Evolutionary conservation across 2,329 filamentous ascomycete species (phyloP).

Genomic region (Fusarium sp.): DNA sequence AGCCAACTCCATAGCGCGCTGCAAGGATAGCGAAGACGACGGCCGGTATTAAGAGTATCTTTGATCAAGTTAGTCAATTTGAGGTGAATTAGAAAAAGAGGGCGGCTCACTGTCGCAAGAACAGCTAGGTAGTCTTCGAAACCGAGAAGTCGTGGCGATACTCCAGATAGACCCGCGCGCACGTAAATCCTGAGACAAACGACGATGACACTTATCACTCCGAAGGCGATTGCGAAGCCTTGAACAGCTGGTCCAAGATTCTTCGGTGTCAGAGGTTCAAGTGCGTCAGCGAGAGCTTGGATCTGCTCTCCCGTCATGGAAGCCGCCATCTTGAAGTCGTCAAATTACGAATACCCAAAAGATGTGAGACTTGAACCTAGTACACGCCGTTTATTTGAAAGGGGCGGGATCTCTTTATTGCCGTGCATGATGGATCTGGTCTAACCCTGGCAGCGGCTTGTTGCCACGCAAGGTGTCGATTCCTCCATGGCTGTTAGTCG

Average conservation of each 20-base stretch:
- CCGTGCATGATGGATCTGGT: not conserved
- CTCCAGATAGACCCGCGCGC: constrained; percentile 8
- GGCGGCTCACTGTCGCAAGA: not conserved
- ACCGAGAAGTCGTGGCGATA: not conserved
- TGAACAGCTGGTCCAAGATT: not conserved
- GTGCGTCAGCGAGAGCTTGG: not conserved
- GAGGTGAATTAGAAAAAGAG: rapidly evolving
- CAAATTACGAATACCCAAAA: not conserved
- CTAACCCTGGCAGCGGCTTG: not conserved
- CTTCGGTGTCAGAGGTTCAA: not conserved
- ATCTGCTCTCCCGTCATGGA: constrained; percentile 16
- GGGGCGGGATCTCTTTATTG: not conserved
- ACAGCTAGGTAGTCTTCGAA: constrained; percentile 11
- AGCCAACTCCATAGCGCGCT: constrained; percentile 13
- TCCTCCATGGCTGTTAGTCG: not conserved
- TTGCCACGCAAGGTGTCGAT: not conserved
- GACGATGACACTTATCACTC: not conserved
- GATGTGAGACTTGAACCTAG: not conserved
- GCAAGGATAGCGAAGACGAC: constrained; percentile 2
- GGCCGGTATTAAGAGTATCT: not conserved
- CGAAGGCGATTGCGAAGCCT: constrained; percentile 1
- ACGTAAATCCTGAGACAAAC: constrained; percentile 9
- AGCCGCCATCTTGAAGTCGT: not conserved
- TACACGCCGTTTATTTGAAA: not conserved
- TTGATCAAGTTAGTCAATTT: rapidly evolving